Evolutionary conservation across 2,329 filamentous ascomycete species (phyloP).

Genomic region (Claviceps cyperi): DNA sequence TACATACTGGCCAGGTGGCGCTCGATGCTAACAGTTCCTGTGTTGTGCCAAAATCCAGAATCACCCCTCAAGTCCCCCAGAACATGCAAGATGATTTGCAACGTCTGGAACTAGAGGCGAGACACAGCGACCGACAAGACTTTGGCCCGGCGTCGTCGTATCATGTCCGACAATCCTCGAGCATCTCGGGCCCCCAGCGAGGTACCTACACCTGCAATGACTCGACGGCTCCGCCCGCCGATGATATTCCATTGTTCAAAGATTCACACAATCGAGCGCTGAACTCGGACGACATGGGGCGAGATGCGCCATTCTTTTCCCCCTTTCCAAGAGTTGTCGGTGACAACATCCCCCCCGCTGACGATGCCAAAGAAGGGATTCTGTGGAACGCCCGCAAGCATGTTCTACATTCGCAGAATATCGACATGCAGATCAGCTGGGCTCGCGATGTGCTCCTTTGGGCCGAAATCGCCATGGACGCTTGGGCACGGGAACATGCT

Average conservation of each 20-base stretch:
- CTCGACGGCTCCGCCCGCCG: slow-evolving; percentile 7
- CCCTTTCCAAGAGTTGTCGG: slow-evolving; percentile 79
- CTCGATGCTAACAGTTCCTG: slow-evolving; percentile 22
- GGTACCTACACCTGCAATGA: slow-evolving; percentile 4
- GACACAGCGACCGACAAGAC: slow-evolving; percentile 25
- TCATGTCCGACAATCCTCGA: slow-evolving; percentile 30
- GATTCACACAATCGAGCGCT: slow-evolving; percentile 22
- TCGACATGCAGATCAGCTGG: slow-evolving; percentile 94
- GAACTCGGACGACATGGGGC: slow-evolving; percentile 28
- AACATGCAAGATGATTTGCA: slow-evolving; percentile 94
- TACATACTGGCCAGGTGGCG: slow-evolving; percentile 13
- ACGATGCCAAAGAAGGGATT: slow-evolving; percentile 86
- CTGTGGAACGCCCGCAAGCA: slow-evolving; percentile 70
- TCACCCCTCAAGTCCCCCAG: slow-evolving; percentile 89
- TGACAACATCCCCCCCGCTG: slow-evolving; percentile 80
- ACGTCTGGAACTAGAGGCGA: slow-evolving; percentile 73
- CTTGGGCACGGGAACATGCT: slow-evolving; percentile 49
- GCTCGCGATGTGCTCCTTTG: slow-evolving; percentile 83
- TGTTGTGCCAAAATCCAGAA: slow-evolving; percentile 34
- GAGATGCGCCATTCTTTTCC: slow-evolving; percentile 64
- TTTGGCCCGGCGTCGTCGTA: slow-evolving; percentile 17
- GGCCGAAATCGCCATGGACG: slow-evolving; percentile 70
- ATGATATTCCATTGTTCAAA: slow-evolving; percentile 25
- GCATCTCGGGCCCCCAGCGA: slow-evolving; percentile 24
- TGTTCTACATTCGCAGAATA: slow-evolving; percentile 85